Percentiles rank a stretch among this genome's conserved stretches.
phyloP scores from a whole-genome alignment of 2,329 filamentous ascomycete genomes.

The Venturia aucupariae region DNA sequence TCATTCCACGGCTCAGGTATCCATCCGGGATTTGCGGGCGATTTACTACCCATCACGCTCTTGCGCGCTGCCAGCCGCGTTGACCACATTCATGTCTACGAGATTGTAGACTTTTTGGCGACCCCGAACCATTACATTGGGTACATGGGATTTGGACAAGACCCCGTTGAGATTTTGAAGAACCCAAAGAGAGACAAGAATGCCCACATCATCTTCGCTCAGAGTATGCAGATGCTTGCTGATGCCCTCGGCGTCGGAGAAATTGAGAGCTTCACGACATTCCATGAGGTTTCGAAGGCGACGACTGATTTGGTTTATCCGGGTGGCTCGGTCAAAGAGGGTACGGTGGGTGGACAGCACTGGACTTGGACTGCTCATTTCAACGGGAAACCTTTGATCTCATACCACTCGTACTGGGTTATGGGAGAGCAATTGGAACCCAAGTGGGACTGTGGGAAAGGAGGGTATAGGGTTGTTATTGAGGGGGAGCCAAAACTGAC shows the following conservation, averaged over 20 bases:
- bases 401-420: not conserved
- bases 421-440: not conserved
- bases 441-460: not conserved
- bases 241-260: not conserved
- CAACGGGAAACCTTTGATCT: not conserved
- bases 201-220: not conserved
- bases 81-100: no score
- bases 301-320: not conserved
- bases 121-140: no score
- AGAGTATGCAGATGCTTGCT: not conserved
- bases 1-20: no score
- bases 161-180: no score
- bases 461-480: not conserved
- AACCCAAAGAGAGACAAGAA: no score
- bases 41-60: no score
- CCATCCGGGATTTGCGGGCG: no score
- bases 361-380: not conserved
- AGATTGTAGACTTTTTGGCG: no score
- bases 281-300: not conserved
- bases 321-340: not conserved
- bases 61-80: no score
- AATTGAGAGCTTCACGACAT: not conserved
- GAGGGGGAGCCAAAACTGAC: not conserved
- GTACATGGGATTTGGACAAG: no score
- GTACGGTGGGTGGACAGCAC: not conserved